Conservation (phyloP, 2,329 filamentous ascomycete species). For the Xylariaceae sp. region DNA sequence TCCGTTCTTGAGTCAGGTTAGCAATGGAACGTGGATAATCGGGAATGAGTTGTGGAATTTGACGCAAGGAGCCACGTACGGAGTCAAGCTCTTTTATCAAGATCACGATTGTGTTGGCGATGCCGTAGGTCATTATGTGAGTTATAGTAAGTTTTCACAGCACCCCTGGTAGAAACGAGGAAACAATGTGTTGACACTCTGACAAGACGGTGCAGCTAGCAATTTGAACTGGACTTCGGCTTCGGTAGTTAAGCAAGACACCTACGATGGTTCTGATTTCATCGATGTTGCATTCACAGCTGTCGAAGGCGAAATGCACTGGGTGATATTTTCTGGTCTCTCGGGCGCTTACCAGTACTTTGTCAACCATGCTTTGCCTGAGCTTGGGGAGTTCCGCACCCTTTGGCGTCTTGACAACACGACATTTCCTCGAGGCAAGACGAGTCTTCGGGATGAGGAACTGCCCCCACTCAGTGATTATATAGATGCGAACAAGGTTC, state of each 20-base stretch:
- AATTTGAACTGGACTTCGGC: slow-evolving; percentile 48
- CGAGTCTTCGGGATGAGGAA: slow-evolving; percentile 42
- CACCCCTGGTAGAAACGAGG: not conserved
- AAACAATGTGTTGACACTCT: not conserved
- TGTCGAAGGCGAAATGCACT: slow-evolving; percentile 48
- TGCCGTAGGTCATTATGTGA: slow-evolving; percentile 32
- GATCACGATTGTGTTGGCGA: slow-evolving; percentile 31
- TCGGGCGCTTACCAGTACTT: slow-evolving; percentile 56
- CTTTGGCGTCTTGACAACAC: slow-evolving; percentile 49
- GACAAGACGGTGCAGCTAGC: slow-evolving; percentile 43
- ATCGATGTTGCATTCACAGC: slow-evolving; percentile 49
- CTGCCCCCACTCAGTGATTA: slow-evolving; percentile 45
- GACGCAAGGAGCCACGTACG: slow-evolving; percentile 28
- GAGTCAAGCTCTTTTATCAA: slow-evolving; percentile 28
- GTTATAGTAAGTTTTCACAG: slow-evolving; percentile 26
- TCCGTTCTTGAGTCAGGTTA: slow-evolving; percentile 29
- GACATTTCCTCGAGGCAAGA: slow-evolving; percentile 46
- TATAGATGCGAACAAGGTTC: slow-evolving; percentile 43
- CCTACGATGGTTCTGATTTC: slow-evolving; percentile 37
- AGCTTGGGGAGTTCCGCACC: slow-evolving; percentile 48
- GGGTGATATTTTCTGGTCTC: slow-evolving; percentile 48
- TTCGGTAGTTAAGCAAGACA: slow-evolving; percentile 35
- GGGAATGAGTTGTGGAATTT: slow-evolving; percentile 33
- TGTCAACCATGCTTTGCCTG: slow-evolving; percentile 47
- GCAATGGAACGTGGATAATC: slow-evolving; percentile 30